Evolutionary conservation across 176 grass and related monocot genomes (phyloP).

Genomic region (Oryza coarctata): DNA sequence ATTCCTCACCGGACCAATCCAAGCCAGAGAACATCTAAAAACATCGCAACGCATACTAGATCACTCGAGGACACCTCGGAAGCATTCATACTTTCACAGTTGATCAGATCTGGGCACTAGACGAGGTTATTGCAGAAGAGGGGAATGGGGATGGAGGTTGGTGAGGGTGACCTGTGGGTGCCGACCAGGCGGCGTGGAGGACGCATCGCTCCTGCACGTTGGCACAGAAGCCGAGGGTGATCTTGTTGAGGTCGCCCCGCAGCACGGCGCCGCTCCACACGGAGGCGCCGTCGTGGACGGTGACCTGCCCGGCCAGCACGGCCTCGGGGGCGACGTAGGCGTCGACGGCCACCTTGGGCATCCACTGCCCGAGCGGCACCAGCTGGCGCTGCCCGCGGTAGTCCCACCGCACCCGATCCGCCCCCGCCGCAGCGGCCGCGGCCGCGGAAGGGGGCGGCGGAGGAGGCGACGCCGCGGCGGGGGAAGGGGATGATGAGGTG

Average conservation of each 20-base stretch:
- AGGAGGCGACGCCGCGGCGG: neutral
- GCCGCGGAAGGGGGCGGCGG: conserved; percentile 13
- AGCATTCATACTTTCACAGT: neutral
- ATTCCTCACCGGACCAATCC: neutral
- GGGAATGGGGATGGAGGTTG: neutral
- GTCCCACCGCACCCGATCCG: conserved; percentile 87
- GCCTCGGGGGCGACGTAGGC: conserved; percentile 90
- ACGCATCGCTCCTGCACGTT: conserved; percentile 97
- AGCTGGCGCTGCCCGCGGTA: conserved; percentile 82
- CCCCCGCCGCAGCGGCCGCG: neutral
- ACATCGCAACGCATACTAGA: neutral
- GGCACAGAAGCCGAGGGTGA: conserved; percentile 87
- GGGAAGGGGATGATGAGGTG: conserved; percentile 18
- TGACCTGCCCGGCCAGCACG: conserved; percentile 89
- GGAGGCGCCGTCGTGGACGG: conserved; percentile 79
- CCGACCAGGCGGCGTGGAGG: conserved; percentile 81
- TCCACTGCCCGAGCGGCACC: conserved; percentile 84
- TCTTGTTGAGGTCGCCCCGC: conserved; percentile 96
- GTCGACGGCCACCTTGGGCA: conserved; percentile 84
- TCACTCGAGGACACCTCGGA: neutral
- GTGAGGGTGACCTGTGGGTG: conserved; percentile 59
- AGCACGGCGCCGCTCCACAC: conserved; percentile 93
- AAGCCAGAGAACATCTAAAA: neutral
- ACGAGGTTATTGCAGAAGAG: neutral
- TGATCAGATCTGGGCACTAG: conserved; percentile 39